phyloP scores from a whole-genome alignment of 306 rosid species.

The cucumber (Cucumis sativus) region DNA sequence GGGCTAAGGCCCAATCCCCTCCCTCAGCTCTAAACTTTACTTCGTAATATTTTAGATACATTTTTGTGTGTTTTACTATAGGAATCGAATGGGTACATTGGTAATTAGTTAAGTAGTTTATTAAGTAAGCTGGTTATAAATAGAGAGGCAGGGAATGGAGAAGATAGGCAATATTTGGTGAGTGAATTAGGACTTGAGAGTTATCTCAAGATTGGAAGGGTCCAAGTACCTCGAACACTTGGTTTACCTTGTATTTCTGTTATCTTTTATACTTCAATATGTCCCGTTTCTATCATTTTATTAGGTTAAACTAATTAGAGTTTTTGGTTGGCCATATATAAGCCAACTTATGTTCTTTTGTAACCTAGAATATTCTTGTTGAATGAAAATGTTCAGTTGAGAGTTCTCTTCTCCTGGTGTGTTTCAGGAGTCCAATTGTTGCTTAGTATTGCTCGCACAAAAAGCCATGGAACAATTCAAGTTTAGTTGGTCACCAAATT shows the following conservation, averaged over 20 bases:
- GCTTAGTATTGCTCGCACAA: not conserved
- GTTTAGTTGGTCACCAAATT: not conserved
- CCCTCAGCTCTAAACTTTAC: not conserved
- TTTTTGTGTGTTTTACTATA: not conserved
- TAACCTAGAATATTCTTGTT: not conserved
- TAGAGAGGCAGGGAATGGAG: too few relatives aligned
- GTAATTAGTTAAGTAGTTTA: too few relatives aligned
- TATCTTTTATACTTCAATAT: too few relatives aligned
- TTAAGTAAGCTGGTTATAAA: too few relatives aligned
- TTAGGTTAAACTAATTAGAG: not conserved
- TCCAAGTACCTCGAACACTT: too few relatives aligned
- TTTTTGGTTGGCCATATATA: not conserved
- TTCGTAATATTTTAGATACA: not conserved
- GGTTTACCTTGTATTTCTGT: too few relatives aligned
- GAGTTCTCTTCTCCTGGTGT: not conserved
- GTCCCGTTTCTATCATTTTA: too few relatives aligned
- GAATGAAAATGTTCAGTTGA: not conserved
- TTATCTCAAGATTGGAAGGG: too few relatives aligned
- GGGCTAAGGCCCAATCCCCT: not conserved
- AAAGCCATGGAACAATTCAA: not conserved
- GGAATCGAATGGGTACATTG: too few relatives aligned
- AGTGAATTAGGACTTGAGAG: too few relatives aligned
- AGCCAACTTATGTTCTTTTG: not conserved
- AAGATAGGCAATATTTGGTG: too few relatives aligned
- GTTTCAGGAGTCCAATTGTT: not conserved